Evolutionary conservation across 371 early-diverging fungal genomes (phyloP), one percentile per base, ranked within the genome.

Genomic region (Mucor racemosus): DNA sequence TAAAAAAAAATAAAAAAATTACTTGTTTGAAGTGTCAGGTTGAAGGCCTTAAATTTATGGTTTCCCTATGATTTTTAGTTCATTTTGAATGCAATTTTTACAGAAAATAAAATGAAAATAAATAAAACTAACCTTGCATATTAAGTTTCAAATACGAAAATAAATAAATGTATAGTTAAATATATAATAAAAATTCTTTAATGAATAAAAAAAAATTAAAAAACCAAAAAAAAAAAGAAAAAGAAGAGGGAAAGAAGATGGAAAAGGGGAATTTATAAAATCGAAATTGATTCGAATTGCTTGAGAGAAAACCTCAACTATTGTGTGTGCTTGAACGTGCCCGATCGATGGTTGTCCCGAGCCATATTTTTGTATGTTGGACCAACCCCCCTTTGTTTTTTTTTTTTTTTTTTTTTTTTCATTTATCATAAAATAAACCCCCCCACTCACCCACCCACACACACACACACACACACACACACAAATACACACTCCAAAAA

Each of bases 261-360:
- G 46, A 61, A 67, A 67, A 17, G 42, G 33, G 54, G 26, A 38
- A 26, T 17, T 26, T 19, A 15, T 19, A 46, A 38, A 42, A 39
- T 11, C 26, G 33, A 60, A 15, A 42, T 33, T 40, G 60, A 41
- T 42, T 42, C 41, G 46, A 33, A 33, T 59, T 48, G 48, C 26
- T 21, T 50, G 26, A 44, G 44, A 17, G 50, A 21, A 21, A 50
- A 26, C 17, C 44, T 36, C 42, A 35, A 26, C n/a, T n/a, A 17
- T 15, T 26, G 8, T 50, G 50, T 26, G 50, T 50, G 50, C 50
- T 26, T 50, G 21, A 21, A 50, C 50, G 33, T 17, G 31, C 35
- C 56, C 56, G 64, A 56, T 56, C 39, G 65, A 42, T 56, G 58
- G 38, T 64, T 65, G 44, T 58, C 58, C 64, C 54, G 54, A 58